phyloP scores from a whole-genome alignment of 2,329 filamentous ascomycete species.

The Cryoendolithus antarcticus region DNA sequence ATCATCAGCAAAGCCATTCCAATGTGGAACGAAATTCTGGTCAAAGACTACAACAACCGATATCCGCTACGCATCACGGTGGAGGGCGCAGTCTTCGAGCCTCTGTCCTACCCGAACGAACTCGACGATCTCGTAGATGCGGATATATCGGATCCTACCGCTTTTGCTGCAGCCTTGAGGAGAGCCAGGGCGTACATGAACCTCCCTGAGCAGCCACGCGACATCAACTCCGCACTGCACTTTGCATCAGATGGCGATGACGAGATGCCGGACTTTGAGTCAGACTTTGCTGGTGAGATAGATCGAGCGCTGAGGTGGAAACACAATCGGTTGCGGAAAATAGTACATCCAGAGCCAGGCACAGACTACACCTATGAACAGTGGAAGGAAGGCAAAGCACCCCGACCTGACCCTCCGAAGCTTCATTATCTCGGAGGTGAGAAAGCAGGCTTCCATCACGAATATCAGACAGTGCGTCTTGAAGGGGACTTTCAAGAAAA shows the following conservation, averaged over 20 bases:
- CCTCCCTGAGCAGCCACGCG: too few species aligned
- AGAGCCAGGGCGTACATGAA: too few species aligned
- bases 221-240: too few species aligned
- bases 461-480: constrained; percentile 6
- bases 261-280: too few species aligned
- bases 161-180: too few species aligned
- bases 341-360: constrained; percentile 4
- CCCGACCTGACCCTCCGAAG: too few species aligned
- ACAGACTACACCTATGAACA: constrained; percentile 4
- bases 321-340: not conserved
- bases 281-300: not conserved
- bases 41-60: constrained; percentile 24
- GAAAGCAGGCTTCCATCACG: not conserved
- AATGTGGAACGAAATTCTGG: constrained; percentile 17
- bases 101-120: not conserved
- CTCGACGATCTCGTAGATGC: not conserved
- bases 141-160: not conserved
- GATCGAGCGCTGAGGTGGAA: constrained; percentile 1
- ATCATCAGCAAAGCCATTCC: constrained; percentile 15
- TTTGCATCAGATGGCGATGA: too few species aligned
- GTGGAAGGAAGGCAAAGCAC: not conserved
- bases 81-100: not conserved
- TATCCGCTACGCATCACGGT: constrained; percentile 1
- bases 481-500: constrained; percentile 24
- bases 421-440: not conserved